Base-by-base conservation (phyloP, 2,329 filamentous ascomycete genomes). In the Diaporthe nobilis region DNA sequence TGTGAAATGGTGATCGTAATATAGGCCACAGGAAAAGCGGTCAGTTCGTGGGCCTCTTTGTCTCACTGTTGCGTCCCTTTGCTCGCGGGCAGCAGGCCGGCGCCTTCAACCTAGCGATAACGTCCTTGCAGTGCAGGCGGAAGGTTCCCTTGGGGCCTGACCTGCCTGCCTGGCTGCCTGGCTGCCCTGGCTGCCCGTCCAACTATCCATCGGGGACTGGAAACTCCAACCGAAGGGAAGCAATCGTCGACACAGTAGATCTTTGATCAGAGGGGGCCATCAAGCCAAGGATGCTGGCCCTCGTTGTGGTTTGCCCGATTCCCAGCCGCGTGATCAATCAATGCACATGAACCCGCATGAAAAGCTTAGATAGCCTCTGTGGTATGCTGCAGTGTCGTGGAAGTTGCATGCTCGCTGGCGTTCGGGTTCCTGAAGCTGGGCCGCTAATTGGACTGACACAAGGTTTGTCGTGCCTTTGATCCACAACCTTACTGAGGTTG, bases 1-100 rank as follows among this genome's bases (percentile, higher is more conserved):
- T 73, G 71, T 73, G 71, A 65, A 44, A 73, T 73, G 71, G 58
- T 65, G 71, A 65, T 73, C 71, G 61, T 73, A 55, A 55, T 65
- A 65, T 55, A 73, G 58, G 55, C 60, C 37, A 53, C 71, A 73
- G 71, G 71, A 73, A 65, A 73, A 65, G 71, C 71, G 71, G 71
- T 73, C 71, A 73, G 58, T 51, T 73, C 58, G 37, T 61, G 71
- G 71, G 71, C 61, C 71, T 70, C 71, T 42, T 44, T 73, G 71
- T 73, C 58, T 73, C 71, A 65, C 71, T 34, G 25, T 25, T 42
- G 47, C 71, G 70, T 61, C 57, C 55, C 47, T 63, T 25, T 39
- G 57, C 71, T 51, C 17, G 57, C 37, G 37, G 55, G 34, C 25
- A 57, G 71, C 58, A 55, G 44, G 34, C 49, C 28, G 58, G 58